Base-by-base conservation (phyloP, 257 asterid species). In the Rhazya stricta region DNA sequence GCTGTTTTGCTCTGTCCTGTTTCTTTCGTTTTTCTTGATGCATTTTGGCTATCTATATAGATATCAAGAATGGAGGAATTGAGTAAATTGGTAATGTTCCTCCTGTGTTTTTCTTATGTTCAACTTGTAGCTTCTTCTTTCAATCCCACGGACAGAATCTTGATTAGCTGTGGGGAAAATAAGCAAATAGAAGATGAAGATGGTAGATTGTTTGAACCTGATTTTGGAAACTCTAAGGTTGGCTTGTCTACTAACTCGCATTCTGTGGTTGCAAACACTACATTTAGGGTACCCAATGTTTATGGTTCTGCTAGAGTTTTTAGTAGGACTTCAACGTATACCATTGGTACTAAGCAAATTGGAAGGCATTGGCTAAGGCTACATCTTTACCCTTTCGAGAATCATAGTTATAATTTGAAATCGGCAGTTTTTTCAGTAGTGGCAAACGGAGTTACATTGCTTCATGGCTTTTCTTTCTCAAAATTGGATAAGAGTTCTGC, bases 341-440 rank as follows among this genome's bases (percentile, higher is more conserved):
- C 76, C 6, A 46, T 84, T 75, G 54, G 69, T 29, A 79, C 78
- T 34, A 67, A 77, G 78, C 78, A 84, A 71, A 57, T 72, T 77
- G 88, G 88, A 46, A 50, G 81, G 53, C 86, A 84, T 77, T 84
- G 85, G 85, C 71, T 84, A 68, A 79, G 88, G 77, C 76, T 84
- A 56, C 80, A 84, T 79, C 72, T 84, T 62, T 77, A 71, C 43
- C 86, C 88, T 21, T 78, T 81, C 34, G 67, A 76, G 42, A 77
- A 56, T 32, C 60, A 25, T 65, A 21, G 71, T 11, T 75, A 79
- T 48, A 36, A 78, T 74, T 68, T 81, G 80, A 72, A 79, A 66
- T 79, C 79, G 50, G 85, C 88, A 65, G 76, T 45, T 58, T 84
- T 84, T 72, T 80, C 84, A 25, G 81, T 84, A 67, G 79, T 78